Conservation (phyloP, 768 basidiomycete genomes). For the Xanthoconium stramineum region DNA sequence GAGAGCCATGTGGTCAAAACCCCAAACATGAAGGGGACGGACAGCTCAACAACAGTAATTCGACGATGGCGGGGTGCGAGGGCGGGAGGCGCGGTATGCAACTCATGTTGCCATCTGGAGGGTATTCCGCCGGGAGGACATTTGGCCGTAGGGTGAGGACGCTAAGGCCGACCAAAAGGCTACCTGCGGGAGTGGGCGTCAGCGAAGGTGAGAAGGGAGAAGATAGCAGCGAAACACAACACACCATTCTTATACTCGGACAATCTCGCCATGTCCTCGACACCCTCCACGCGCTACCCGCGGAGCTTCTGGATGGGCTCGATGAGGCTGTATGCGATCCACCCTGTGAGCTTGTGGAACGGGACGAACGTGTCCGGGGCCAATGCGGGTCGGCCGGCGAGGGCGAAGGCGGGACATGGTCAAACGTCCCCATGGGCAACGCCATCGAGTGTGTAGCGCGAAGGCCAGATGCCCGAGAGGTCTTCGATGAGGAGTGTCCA, state of each 20-base stretch:
- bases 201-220: not conserved
- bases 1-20: not conserved
- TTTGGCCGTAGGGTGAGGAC: constrained; percentile 66
- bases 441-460: constrained; percentile 62
- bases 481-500: constrained; percentile 84
- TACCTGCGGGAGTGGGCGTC: constrained; percentile 51
- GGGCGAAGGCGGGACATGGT: constrained; percentile 64
- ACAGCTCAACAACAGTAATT: constrained; percentile 95
- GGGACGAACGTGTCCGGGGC: constrained; percentile 66
- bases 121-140: constrained; percentile 46
- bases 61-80: constrained; percentile 87
- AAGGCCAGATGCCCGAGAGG: constrained; percentile 86
- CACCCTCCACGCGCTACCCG: constrained; percentile 77
- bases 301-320: constrained; percentile 77
- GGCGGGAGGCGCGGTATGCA: constrained; percentile 64
- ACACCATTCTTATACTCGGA: constrained; percentile 92
- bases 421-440: constrained; percentile 89
- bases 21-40: not conserved
- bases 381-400: constrained; percentile 42
- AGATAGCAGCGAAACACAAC: not conserved
- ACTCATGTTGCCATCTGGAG: constrained; percentile 19
- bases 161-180: constrained; percentile 81
- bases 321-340: constrained; percentile 88
- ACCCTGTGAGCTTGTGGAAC: constrained; percentile 95
- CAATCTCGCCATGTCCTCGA: constrained; percentile 85